Evolutionary conservation across 2,329 filamentous ascomycete species (phyloP), one percentile per base, ranked within the genome.

Genomic region (Microsporum audouinii): DNA sequence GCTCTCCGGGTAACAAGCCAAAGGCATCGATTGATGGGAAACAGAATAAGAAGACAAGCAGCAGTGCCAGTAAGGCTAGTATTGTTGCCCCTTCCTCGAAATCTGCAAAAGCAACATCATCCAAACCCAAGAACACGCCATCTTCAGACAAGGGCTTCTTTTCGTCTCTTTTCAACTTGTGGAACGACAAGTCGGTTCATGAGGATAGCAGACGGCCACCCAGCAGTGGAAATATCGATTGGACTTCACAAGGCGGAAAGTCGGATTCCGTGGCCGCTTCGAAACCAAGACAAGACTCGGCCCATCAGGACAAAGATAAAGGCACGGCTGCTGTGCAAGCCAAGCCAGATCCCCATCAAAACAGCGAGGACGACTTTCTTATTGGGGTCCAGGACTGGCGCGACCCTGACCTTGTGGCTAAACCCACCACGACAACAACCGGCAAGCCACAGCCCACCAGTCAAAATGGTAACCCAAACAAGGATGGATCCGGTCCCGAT

Each of bases 311-410:
- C 57, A 61, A 56, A 43, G 58, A 12, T 66, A 67, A 14, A 61
- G 64, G 7, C 63, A 53, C 63, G 49, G 62, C 29, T 61, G 63
- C 57, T 29, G 64, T 27, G 36, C 61, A 36, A 57, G 2, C 59
- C 10, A 66, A 68, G 5, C 58, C 68, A 1, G 69, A 67, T n/a
- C 62, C 59, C 5, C 63, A 67, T 36, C 63, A 67, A n/a, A 66
- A 67, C 23, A 67, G 66, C 45, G 62, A 66, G 8, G 75, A 75
- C 65, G 86, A 90, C 70, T 92, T 91, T 70, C 81, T 88, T 51
- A 91, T 92, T 67, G 89, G 88, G n/a, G 84, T 91, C 10, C 88
- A 94, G 66, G 89, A 94, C 70, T 92, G 89, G 89, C 82, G 88
- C 66, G 89, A 94, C 71, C 87, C 88, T 4, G 88, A 90, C 70